Evolutionary conservation across 2,329 filamentous ascomycete genomes (phyloP).

Genomic region (Pyricularia pennisetigena): DNA sequence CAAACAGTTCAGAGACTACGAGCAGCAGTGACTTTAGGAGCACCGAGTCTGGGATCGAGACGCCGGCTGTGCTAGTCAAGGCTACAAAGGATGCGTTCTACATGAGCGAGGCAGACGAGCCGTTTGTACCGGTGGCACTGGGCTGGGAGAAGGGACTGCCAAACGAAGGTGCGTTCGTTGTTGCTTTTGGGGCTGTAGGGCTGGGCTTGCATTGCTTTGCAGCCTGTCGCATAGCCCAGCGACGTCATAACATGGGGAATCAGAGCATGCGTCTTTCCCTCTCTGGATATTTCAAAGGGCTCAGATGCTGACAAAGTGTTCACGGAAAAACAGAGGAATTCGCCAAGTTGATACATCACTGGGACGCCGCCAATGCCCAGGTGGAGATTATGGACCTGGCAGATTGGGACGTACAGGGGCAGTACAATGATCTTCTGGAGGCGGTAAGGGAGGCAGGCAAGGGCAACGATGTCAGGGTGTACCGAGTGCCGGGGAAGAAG

Average conservation of each 20-base stretch:
- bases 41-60: slow-evolving; percentile 40
- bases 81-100: slow-evolving; percentile 53
- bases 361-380: slow-evolving; percentile 38
- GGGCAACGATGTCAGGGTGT: slow-evolving; percentile 64
- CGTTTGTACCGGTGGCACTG: slow-evolving; percentile 68
- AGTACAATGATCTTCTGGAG: slow-evolving; percentile 60
- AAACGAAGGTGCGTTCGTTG: slow-evolving; percentile 43
- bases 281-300: slow-evolving; percentile 1
- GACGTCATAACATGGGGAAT: not conserved
- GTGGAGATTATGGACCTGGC: slow-evolving; percentile 57
- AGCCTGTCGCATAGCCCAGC: not conserved
- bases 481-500: slow-evolving; percentile 50
- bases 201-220: not conserved
- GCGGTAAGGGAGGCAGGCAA: slow-evolving; percentile 55
- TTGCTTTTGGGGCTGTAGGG: not conserved
- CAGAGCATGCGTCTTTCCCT: slow-evolving; percentile 7
- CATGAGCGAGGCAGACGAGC: slow-evolving; percentile 74
- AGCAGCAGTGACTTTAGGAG: slow-evolving; percentile 33
- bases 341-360: slow-evolving; percentile 53
- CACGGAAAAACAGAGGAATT: slow-evolving; percentile 49
- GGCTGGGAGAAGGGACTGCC: slow-evolving; percentile 47
- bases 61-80: slow-evolving; percentile 48
- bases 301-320: not conserved
- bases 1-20: not conserved
- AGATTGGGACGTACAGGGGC: slow-evolving; percentile 63